Evolutionary conservation across 2,329 filamentous ascomycete species (phyloP).

Genomic region (Colletotrichum karsti): DNA sequence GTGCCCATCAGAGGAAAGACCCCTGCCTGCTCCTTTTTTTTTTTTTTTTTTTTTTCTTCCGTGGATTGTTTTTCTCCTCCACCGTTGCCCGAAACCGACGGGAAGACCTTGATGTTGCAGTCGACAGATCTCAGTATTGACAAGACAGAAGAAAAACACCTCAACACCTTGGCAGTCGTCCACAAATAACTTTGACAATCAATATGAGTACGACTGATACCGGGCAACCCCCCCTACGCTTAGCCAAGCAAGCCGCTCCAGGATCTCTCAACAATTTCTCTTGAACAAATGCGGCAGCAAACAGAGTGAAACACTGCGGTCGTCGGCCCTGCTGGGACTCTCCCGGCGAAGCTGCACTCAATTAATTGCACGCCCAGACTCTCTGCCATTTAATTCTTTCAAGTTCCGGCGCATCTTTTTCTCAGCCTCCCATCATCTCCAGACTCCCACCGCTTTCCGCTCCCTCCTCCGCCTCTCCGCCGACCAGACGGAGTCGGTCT

Average conservation of each 20-base stretch:
- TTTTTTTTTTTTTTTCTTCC: neutral
- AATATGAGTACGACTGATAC: neutral
- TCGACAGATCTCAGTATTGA: neutral
- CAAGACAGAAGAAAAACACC: neutral
- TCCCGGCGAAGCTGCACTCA: constrained; percentile 2
- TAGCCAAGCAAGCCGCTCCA: neutral
- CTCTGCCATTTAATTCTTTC: neutral
- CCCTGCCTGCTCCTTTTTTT: neutral
- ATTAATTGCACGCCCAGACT: constrained; percentile 6
- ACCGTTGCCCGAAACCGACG: neutral
- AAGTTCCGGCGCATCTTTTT: neutral
- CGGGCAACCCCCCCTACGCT: neutral
- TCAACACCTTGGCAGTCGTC: neutral
- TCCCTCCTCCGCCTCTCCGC: constrained; percentile 4
- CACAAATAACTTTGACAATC: neutral
- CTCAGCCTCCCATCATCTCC: neutral
- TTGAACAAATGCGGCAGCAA: neutral
- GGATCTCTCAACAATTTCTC: constrained; percentile 4
- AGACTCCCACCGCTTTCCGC: neutral
- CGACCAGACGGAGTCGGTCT: neutral
- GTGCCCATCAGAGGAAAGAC: neutral
- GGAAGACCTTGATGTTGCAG: neutral
- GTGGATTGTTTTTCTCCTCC: neutral
- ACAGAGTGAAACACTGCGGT: constrained; percentile 14
- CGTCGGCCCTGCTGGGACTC: constrained; percentile 1